Conservation (phyloP, 2,329 filamentous ascomycete species). For the Aspergillus pseudoviridinutans region DNA sequence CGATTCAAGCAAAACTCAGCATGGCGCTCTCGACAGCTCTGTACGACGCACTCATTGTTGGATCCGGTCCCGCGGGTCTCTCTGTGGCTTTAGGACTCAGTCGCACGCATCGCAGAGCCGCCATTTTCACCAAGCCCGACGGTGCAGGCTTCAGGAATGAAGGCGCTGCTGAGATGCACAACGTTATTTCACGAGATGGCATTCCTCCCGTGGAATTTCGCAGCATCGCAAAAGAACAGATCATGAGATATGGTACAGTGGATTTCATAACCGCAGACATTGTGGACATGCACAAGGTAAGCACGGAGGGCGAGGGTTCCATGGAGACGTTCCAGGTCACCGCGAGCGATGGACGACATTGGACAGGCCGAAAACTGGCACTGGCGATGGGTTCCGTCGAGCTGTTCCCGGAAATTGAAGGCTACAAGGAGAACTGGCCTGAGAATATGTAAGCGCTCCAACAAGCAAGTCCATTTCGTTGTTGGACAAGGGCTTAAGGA, state of each 20-base stretch:
- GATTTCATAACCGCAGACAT: not conserved
- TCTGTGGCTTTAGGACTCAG: constrained; percentile 37
- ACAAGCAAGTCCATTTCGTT: not conserved
- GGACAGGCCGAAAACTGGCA: constrained; percentile 51
- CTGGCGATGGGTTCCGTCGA: constrained; percentile 54
- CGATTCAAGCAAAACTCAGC: no score
- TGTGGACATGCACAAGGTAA: not conserved
- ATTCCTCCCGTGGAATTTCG: constrained; percentile 24
- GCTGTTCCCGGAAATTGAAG: constrained; percentile 47
- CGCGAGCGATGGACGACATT: constrained; percentile 43
- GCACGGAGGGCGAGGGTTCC: not conserved
- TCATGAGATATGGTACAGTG: not conserved
- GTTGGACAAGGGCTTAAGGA: no score
- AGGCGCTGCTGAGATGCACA: constrained; percentile 44
- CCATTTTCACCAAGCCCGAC: constrained; percentile 42
- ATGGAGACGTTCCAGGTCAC: constrained; percentile 1
- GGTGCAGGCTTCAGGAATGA: constrained; percentile 41
- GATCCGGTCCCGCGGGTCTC: constrained; percentile 46
- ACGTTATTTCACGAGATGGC: constrained; percentile 37
- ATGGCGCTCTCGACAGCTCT: no score
- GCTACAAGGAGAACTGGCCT: constrained; percentile 55
- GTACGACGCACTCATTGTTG: constrained; percentile 31
- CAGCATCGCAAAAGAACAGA: not conserved
- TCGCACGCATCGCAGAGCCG: constrained; percentile 35
- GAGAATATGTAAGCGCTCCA: constrained; percentile 40